These are phyloP conservation scores for Nicotiana paniculata DNA, from an alignment of 257 asterid species.

Conservation along the genomic window DNA sequence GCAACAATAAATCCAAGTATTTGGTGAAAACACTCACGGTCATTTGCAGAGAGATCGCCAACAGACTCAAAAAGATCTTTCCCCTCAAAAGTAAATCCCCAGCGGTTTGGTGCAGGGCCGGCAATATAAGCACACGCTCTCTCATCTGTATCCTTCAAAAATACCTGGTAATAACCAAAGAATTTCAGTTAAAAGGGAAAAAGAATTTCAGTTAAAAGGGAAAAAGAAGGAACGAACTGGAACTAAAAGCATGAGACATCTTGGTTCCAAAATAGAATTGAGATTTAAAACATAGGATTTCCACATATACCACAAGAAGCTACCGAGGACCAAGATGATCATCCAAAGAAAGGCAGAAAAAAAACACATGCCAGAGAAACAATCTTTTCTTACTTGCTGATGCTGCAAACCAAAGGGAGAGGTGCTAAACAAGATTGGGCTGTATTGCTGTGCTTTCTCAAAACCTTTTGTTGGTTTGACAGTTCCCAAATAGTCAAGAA, in stretches of 20 bases:
- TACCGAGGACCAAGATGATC: background rate
- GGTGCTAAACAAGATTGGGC: conserved; percentile 66
- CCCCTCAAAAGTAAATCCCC: conserved; percentile 93
- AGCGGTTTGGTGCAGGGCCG: conserved; percentile 99
- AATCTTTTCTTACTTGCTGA: conserved; percentile 62
- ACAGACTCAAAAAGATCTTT: conserved; percentile 60
- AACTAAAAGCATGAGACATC: background rate
- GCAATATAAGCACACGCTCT: conserved; percentile 99
- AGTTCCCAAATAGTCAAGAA: conserved; percentile 92
- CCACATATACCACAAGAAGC: background rate
- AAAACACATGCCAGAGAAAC: background rate
- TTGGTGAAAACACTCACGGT: conserved; percentile 44
- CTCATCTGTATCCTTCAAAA: conserved; percentile 95
- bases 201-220: conserved; percentile 1
- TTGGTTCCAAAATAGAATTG: background rate
- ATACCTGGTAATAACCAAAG: conserved; percentile 52
- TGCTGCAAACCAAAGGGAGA: conserved; percentile 68
- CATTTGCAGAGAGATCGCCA: conserved; percentile 25
- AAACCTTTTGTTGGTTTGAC: conserved; percentile 65
- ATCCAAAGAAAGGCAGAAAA: background rate
- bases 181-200: conserved; percentile 11
- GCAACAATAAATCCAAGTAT: background rate
- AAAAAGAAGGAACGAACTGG: background rate
- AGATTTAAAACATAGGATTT: background rate
- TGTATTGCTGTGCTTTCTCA: conserved; percentile 56